Conservation (phyloP, 2,329 filamentous ascomycete genomes). For the Botrytis hyacinthi region DNA sequence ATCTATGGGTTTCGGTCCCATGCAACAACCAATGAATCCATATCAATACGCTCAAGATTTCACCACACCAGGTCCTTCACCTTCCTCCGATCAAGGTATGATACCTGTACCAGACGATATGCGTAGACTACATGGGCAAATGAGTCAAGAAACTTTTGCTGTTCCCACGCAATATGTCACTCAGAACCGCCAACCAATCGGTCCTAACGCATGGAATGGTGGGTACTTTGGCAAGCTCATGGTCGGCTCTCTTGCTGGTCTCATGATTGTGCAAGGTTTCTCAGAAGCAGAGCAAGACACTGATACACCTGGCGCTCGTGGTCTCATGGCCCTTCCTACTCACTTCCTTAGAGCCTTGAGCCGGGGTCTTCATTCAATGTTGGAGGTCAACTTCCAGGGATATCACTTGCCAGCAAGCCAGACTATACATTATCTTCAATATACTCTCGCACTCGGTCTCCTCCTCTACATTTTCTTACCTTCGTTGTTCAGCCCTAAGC, state of each 20-base stretch:
- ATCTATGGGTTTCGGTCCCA: conserved; percentile 59
- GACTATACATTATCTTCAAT: conserved; percentile 52
- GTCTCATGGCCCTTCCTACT: conserved; percentile 63
- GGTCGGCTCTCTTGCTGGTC: conserved; percentile 85
- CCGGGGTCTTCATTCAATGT: conserved; percentile 43
- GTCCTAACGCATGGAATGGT: conserved; percentile 54
- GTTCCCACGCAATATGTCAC: conserved; percentile 44
- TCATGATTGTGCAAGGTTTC: conserved; percentile 88
- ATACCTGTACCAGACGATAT: conserved; percentile 66
- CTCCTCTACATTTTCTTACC: conserved; percentile 56
- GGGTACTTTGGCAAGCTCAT: conserved; percentile 71
- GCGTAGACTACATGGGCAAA: conserved; percentile 41
- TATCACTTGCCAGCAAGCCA: conserved; percentile 48
- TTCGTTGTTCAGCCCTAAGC: conserved; percentile 46
- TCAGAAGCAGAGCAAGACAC: conserved; percentile 60
- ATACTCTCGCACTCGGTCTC: conserved; percentile 52
- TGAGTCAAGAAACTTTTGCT: conserved; percentile 37
- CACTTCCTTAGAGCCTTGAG: conserved; percentile 53
- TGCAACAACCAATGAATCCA: conserved; percentile 47
- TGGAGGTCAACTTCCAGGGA: conserved; percentile 52
- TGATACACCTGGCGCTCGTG: conserved; percentile 62
- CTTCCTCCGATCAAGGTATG: conserved; percentile 51
- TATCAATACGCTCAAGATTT: conserved; percentile 37
- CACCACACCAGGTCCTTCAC: conserved; percentile 34
- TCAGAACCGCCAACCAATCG: conserved; percentile 52